These are phyloP conservation scores for Micromonas commoda DNA, from an alignment of 139 green algal genomes.

Conservation along the genomic window DNA sequence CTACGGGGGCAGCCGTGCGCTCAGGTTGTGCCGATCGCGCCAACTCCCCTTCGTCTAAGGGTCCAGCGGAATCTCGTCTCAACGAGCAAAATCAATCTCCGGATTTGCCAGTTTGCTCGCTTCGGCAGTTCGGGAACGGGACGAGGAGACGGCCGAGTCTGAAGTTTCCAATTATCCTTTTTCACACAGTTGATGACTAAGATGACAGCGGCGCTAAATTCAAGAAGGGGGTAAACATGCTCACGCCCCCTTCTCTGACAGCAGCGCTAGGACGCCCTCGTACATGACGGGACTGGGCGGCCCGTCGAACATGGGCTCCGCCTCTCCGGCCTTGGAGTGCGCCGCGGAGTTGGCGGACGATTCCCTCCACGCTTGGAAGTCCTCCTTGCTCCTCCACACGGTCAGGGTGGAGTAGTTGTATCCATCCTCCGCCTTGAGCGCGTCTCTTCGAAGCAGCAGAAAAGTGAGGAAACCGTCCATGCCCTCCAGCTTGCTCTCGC, in stretches of 20 bases:
- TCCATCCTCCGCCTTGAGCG: constrained; percentile 17
- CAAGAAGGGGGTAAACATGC: too few species aligned
- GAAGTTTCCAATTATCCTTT: too few species aligned
- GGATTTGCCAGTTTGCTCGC: too few species aligned
- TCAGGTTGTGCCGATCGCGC: too few species aligned
- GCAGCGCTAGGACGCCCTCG: constrained; percentile 15
- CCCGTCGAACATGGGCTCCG: not conserved
- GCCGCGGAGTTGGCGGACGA: not conserved
- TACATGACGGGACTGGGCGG: not conserved
- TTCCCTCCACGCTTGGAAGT: constrained; percentile 17
- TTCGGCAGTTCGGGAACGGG: too few species aligned
- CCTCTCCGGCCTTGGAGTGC: constrained; percentile 4
- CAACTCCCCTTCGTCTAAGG: too few species aligned
- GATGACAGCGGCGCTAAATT: too few species aligned
- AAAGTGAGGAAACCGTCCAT: constrained; percentile 27
- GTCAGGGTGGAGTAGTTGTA: constrained; percentile 39
- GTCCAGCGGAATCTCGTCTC: too few species aligned
- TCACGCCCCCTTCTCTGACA: not conserved
- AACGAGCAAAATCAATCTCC: too few species aligned
- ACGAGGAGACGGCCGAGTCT: too few species aligned
- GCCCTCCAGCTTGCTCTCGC: constrained; percentile 27
- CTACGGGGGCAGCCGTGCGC: too few species aligned
- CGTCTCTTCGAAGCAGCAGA: constrained; percentile 25
- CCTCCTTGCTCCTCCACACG: constrained; percentile 8
- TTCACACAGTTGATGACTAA: too few species aligned